Evolutionary conservation across 2,329 filamentous ascomycete genomes (phyloP).

Genomic region (Xylaria sp.): DNA sequence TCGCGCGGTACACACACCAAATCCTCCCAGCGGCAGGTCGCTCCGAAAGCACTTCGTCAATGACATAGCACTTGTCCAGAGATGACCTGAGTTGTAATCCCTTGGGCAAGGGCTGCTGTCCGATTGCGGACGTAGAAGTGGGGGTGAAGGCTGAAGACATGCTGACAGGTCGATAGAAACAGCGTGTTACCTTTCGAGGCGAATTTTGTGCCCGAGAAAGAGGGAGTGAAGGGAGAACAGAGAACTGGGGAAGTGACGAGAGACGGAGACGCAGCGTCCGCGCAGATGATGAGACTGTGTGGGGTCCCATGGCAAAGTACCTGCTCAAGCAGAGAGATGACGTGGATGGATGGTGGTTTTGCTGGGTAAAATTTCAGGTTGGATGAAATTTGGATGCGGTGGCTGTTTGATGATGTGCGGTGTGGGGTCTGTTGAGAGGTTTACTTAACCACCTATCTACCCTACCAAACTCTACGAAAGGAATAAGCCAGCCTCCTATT

Average conservation of each 20-base stretch:
- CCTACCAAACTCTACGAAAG: no score
- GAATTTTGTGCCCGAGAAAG: conserved; percentile 14
- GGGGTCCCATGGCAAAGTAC: conserved; percentile 18
- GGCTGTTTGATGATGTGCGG: no score
- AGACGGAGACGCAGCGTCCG: conserved; percentile 17
- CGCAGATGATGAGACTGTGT: conserved; percentile 15
- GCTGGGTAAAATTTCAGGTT: conserved; percentile 8
- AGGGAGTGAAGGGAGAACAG: conserved; percentile 16
- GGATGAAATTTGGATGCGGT: no score
- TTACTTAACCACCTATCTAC: no score
- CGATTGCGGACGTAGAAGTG: conserved; percentile 13
- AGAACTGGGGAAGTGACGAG: conserved; percentile 9
- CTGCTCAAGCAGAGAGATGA: conserved; percentile 9
- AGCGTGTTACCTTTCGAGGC: conserved; percentile 15
- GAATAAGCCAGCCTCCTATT: no score
- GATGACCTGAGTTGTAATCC: conserved; percentile 21
- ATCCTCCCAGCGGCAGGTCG: conserved; percentile 20
- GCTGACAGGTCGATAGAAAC: conserved; percentile 14
- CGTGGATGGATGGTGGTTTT: conserved; percentile 10
- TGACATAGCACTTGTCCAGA: conserved; percentile 22
- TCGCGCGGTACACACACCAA: conserved; percentile 19
- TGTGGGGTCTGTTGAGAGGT: no score
- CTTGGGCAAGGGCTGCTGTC: conserved; percentile 18
- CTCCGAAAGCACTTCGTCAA: conserved; percentile 26
- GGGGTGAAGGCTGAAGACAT: conserved; percentile 11